Conservation (phyloP, 1,139 yeast species). For the Yamadazyma atlantica region DNA sequence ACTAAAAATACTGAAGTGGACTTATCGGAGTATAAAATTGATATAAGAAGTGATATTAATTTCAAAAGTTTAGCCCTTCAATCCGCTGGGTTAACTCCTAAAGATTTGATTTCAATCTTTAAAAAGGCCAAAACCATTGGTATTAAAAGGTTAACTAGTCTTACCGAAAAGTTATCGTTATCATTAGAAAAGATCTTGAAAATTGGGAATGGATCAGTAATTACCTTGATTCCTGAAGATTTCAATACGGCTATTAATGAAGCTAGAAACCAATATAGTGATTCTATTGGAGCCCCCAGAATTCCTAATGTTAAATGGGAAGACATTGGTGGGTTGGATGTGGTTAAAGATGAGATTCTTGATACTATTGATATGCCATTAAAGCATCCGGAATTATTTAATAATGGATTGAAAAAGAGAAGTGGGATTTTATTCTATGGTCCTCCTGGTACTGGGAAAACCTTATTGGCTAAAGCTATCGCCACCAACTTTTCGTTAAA, state of each 20-base stretch:
- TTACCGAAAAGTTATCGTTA: slow-evolving; percentile 16
- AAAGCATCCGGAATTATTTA: slow-evolving; percentile 86
- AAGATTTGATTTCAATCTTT: slow-evolving; percentile 74
- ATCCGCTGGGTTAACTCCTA: slow-evolving; percentile 90
- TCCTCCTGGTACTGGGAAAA: slow-evolving; percentile 98
- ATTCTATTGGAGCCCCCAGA: slow-evolving; percentile 94
- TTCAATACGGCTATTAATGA: slow-evolving; percentile 72
- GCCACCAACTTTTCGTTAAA: slow-evolving; percentile 93
- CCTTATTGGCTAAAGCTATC: slow-evolving; percentile 91
- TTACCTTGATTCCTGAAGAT: slow-evolving; percentile 61
- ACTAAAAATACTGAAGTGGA: background rate
- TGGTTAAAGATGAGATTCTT: slow-evolving; percentile 86
- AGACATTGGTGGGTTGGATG: slow-evolving; percentile 88
- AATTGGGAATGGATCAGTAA: slow-evolving; percentile 51
- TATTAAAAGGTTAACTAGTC: slow-evolving; percentile 43
- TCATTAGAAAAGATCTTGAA: slow-evolving; percentile 26
- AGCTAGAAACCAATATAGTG: slow-evolving; percentile 87
- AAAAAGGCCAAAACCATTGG: slow-evolving; percentile 63
- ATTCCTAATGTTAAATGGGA: slow-evolving; percentile 96
- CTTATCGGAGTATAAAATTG: slow-evolving; percentile 21
- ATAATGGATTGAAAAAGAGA: slow-evolving; percentile 85
- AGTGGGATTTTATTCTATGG: slow-evolving; percentile 95
- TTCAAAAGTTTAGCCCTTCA: slow-evolving; percentile 67
- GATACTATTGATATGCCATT: slow-evolving; percentile 96
- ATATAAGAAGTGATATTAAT: slow-evolving; percentile 54